Percentiles rank a stretch among this genome's conserved stretches.
Evolutionary conservation across 116 monocot species (phyloP).

Genomic region (Dioscorea cayenensis): DNA sequence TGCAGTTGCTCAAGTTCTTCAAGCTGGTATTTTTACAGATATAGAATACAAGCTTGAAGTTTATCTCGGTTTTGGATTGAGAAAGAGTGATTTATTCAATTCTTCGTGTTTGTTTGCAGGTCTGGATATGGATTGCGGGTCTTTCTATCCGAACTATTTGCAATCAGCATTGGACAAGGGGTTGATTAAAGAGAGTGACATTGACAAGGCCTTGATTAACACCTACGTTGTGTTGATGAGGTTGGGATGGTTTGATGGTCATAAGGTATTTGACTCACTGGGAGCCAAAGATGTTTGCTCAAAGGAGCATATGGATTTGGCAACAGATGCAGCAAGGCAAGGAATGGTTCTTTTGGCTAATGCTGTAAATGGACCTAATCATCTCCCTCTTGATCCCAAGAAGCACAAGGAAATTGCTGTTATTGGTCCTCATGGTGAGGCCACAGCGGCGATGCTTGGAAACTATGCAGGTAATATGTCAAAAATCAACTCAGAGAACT

Average conservation of each 20-base stretch:
- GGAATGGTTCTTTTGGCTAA: conserved; percentile 25
- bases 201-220: conserved; percentile 4
- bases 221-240: conserved; percentile 8
- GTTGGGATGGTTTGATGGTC: conserved; percentile 13
- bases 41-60: too few species aligned
- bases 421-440: conserved; percentile 25
- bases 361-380: neutral
- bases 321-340: conserved; percentile 10
- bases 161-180: conserved; percentile 3
- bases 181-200: conserved; percentile 3
- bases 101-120: neutral
- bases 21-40: conserved; percentile 18
- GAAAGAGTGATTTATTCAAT: neutral
- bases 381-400: conserved; percentile 9
- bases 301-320: conserved; percentile 4
- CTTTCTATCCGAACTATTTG: neutral
- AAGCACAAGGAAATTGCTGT: conserved; percentile 14
- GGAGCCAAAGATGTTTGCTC: conserved; percentile 7
- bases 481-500: too few species aligned
- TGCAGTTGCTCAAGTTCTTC: conserved; percentile 20
- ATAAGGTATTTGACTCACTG: neutral
- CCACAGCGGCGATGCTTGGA: conserved; percentile 18
- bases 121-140: conserved; percentile 8
- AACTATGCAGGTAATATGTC: conserved; percentile 16
- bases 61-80: too few species aligned